These are phyloP conservation scores for Picochlorum costavermella DNA, from an alignment of 139 green algal species.

Conservation along the genomic window DNA sequence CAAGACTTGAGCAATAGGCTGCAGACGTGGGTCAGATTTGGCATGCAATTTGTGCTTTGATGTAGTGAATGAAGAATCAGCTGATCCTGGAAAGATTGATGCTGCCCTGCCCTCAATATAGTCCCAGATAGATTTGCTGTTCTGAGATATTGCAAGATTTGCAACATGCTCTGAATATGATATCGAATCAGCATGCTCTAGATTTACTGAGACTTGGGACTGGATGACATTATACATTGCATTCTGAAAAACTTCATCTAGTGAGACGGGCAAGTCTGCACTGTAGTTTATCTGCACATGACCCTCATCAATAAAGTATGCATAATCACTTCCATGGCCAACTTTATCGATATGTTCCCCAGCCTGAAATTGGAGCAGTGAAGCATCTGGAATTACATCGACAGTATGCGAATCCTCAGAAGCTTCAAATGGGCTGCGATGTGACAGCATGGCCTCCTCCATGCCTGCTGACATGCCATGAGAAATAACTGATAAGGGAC, in stretches of 20 bases:
- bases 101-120: background rate
- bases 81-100: background rate
- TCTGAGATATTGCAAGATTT: too few relatives aligned
- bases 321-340: background rate
- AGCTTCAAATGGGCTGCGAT: too few relatives aligned
- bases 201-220: background rate
- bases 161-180: background rate
- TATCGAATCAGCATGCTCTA: background rate
- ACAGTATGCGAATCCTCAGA: too few relatives aligned
- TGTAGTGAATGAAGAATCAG: too few relatives aligned
- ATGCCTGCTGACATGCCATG: too few relatives aligned
- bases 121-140: background rate
- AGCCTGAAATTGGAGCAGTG: background rate
- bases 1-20: background rate
- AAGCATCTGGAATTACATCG: background rate
- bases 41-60: background rate
- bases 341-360: background rate
- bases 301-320: conserved; percentile 11
- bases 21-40: background rate
- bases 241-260: conserved; percentile 1
- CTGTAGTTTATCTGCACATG: background rate
- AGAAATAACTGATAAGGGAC: too few relatives aligned
- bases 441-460: too few relatives aligned
- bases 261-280: conserved; percentile 7
- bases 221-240: background rate